Evolutionary conservation across 495 filamentous ascomycete genomes (phyloP), one percentile per base, ranked within the genome.

Genomic region (Penicillium paradoxum): DNA sequence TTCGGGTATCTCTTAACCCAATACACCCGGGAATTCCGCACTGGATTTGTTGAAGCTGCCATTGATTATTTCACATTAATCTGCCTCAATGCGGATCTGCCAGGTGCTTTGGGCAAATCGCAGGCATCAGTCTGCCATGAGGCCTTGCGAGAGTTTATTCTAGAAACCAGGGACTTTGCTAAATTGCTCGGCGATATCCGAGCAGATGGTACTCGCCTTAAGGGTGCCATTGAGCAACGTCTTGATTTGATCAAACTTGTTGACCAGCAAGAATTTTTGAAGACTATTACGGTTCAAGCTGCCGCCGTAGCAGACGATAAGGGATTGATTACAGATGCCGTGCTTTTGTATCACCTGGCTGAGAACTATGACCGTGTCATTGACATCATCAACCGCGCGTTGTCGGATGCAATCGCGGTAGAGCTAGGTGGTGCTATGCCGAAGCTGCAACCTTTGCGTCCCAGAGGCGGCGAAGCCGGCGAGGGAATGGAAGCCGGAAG

Each of bases 21-120:
- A 63, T 99, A 99, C 73, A 99, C 95, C 7, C 82, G 86, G 29
- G 90, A 96, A 69, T 97, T 97, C 81, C 86, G 95, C 32, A 87
- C 89, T 10, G 89, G 89, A 30, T 85, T 90, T 61, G 85, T 89
- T 6, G 87, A 84, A 49, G 86, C 89, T 39, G 92, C 93, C 11
- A 86, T 92, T 41, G 95, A 99, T 68, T 99, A 99, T 62, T 86
- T 99, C 44, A 81, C 83, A 18, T 76, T 97, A 43, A 91, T 97
- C 50, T 97, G 90, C 67, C 83, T 99, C 44, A 97, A 97, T 61
- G 81, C 85, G 30, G 95, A 96, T 69, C 77, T 96, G 27, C 79
- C 80, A 17, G 83, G 87, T 24, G 75, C 84, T 29, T 68, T 81
- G 3, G 92, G 91, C 54, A 84, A 82, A 52, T 82, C 82, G 13